Evolutionary conservation across 306 rosid genomes (phyloP), one percentile per base, ranked within the genome.

Genomic region (Cucurbita moschata): DNA sequence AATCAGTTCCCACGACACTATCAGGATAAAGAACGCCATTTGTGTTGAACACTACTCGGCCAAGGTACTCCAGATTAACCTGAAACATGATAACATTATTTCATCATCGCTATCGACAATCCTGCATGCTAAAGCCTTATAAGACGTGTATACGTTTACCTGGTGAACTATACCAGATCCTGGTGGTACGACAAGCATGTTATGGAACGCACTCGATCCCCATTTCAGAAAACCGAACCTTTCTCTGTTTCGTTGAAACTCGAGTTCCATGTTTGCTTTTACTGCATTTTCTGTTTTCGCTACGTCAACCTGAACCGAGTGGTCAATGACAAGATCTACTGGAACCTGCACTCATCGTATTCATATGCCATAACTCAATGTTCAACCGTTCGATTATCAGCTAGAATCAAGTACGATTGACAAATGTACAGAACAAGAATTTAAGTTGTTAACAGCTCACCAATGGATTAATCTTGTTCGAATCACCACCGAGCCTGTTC

Each of bases 141-240:
- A 9, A 8, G 30, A 50, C 46, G 35, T 10, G 0, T 5, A 26
- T 21, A 6, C 3, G 49, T 70, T 30, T 75, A 92, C 98, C 98
- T 90, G 98, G 80, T 92, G 98, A 65, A 92, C 98, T 30, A 92
- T 92, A 72, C 98, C 98, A 51, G 98, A 92, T 56, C 96, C 98
- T 51, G 96, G 98, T 73, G 98, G 98, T 76, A 92, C 98, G 51
- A 92, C 96, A 0, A 92, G 96, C 96, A 92, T 90, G 84, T 92
- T 92, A 62, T 88, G 77, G 81, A 92, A 92, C 7, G 96, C 96
- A 81, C 80, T 88, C 26, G 98, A 90, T 71, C 98, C 96, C 98
- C 98, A 92, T 79, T 92, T 92, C 77, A 92, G 96, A 82, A 92
- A 92, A 76, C 98, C 92, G 74, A 92, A 92, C 46, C 98, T 84